Base-by-base conservation (phyloP, 2,329 filamentous ascomycete species). In the Claviceps arundinis region DNA sequence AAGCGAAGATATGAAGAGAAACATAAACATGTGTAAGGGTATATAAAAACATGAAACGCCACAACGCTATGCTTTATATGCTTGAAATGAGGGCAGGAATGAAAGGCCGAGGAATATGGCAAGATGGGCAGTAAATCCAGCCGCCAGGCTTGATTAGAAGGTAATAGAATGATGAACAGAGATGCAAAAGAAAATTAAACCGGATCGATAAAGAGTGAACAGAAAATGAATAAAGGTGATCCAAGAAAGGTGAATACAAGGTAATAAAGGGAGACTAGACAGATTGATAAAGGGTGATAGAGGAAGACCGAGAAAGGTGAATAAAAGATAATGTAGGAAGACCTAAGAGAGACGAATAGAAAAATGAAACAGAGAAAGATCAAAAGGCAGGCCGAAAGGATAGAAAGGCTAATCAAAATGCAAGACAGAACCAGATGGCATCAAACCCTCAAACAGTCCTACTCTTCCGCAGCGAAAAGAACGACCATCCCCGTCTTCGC, bases 11-110 rank as follows among this genome's bases (percentile, higher is more conserved):
- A 42, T 11, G 40, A 42, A 37, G 13, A 14, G 13, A 38, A 38
- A 24, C 16, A 51, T 43, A n/a, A 42, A 42, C n/a, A 42, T n/a
- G 14, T 30, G 43, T 38, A 47, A 52, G 54, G 60, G 64, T 63
- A 63, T 67, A 67, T 54, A 67, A 66, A 64, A 64, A 63, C 64
- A 64, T 59, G 60, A 56, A 56, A 66, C 67, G 64, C 60, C 59
- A 52, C 56, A 53, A 41, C 22, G 43, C 13, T 45, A 45, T 45
- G 24, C 43, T 41, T 41, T 41, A 41, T n/a, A 41, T 41, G 16
- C 38, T 41, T n/a, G 14, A 11, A 34, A 11, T 34, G 30, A 34
- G 30, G 30, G 30, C 30, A 11, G 30, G 30, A 11, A 34, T 34
- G 30, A 34, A 34, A 34, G 30, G 30, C 4, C 30, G 30, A 34